Conservation (phyloP, 371 early-diverging fungal genomes). For the Mucor velutinosus region DNA sequence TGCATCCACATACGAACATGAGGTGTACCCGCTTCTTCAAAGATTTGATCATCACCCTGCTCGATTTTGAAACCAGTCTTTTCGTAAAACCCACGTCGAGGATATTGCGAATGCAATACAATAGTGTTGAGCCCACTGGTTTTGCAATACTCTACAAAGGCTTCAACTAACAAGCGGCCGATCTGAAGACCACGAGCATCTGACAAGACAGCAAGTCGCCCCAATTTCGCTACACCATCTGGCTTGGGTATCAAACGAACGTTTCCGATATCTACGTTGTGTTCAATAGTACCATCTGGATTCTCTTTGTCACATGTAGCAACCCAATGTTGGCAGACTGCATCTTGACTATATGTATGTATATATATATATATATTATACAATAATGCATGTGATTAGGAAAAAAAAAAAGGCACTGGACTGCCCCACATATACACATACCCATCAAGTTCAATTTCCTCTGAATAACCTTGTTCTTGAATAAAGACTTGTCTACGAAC, state of each 20-base stretch:
- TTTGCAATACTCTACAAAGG: constrained; percentile 27
- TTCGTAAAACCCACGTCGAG: constrained; percentile 49
- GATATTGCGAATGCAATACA: constrained; percentile 41
- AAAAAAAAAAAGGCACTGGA: not conserved
- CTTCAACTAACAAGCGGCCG: constrained; percentile 32
- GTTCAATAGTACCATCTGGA: not conserved
- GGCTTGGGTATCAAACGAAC: constrained; percentile 33
- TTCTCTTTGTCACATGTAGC: constrained; percentile 26
- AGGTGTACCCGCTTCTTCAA: constrained; percentile 45
- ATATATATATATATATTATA: too few relatives aligned
- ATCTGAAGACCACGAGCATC: constrained; percentile 38
- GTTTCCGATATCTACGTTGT: constrained; percentile 28
- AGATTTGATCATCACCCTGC: constrained; percentile 37
- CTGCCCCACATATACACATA: constrained; percentile 4
- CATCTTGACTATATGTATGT: constrained; percentile 26
- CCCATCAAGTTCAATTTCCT: constrained; percentile 41
- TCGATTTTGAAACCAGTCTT: constrained; percentile 43
- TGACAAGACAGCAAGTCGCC: constrained; percentile 43
- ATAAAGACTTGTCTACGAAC: constrained; percentile 42
- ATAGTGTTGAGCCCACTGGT: constrained; percentile 22
- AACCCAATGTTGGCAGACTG: constrained; percentile 33
- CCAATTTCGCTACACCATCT: constrained; percentile 37
- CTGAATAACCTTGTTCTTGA: constrained; percentile 42
- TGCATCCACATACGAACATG: constrained; percentile 43
- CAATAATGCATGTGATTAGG: not conserved